A percentile compares a stretch with the other conserved stretches of the same genome.
Conservation (phyloP, 345 rosid species). For the Cardamine chenopodiifolia region DNA sequence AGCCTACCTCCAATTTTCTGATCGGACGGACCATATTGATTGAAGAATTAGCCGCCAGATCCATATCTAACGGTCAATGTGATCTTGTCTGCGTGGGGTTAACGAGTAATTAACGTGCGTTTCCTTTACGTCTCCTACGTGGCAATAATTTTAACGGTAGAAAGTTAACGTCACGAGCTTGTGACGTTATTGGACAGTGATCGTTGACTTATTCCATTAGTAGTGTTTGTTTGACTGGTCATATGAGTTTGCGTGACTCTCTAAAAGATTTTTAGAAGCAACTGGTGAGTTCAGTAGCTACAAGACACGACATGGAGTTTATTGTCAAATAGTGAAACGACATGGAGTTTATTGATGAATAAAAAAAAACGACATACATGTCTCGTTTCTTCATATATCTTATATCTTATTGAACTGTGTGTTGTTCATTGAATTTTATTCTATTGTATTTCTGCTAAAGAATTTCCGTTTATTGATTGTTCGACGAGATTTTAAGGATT, state of each 20-base stretch:
- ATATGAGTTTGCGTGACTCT: constrained; percentile 20
- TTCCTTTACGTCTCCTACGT: constrained; percentile 29
- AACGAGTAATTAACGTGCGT: constrained; percentile 30
- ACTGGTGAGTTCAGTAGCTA: constrained; percentile 14
- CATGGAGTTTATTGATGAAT: background rate
- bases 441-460: background rate
- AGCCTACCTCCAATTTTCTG: constrained; percentile 18
- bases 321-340: background rate
- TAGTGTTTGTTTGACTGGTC: background rate
- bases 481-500: background rate
- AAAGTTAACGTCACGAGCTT: constrained; percentile 12
- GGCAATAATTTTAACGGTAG: constrained; percentile 20
- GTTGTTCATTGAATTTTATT: background rate
- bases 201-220: constrained; percentile 19
- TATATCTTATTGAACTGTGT: background rate
- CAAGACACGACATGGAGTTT: background rate
- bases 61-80: constrained; percentile 33
- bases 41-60: constrained; percentile 39
- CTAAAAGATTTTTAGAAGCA: constrained; percentile 23
- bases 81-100: constrained; percentile 20
- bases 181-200: constrained; percentile 29
- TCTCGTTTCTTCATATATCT: background rate
- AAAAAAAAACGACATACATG: background rate
- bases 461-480: background rate
- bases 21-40: constrained; percentile 34